Percentiles rank a stretch among this genome's conserved stretches.
Conservation (phyloP, 768 basidiomycete species). For the Rhodosporidiobolus odoratus region DNA sequence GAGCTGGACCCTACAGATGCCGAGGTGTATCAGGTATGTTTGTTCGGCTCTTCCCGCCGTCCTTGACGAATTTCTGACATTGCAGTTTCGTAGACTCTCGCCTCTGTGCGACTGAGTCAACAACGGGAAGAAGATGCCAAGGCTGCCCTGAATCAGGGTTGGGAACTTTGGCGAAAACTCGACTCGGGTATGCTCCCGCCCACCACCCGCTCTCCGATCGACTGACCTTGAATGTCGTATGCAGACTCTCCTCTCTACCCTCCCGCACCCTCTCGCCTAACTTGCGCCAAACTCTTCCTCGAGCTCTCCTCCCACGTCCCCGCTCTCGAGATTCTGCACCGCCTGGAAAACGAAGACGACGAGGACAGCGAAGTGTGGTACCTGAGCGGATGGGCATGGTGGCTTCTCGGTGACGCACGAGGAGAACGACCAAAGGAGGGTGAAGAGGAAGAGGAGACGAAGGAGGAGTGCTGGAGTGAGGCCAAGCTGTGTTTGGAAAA, state of each 20-base stretch:
- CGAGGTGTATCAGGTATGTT: slow-evolving; percentile 39
- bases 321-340: slow-evolving; percentile 40
- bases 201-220: no score
- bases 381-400: slow-evolving; percentile 40
- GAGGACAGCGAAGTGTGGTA: slow-evolving; percentile 42
- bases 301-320: slow-evolving; percentile 24
- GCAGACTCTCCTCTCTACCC: slow-evolving; percentile 32
- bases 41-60: not conserved
- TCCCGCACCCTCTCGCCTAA: slow-evolving; percentile 23
- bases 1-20: slow-evolving; percentile 40
- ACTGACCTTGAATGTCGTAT: not conserved
- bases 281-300: slow-evolving; percentile 37
- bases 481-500: slow-evolving; percentile 38
- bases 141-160: slow-evolving; percentile 21
- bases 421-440: slow-evolving; percentile 4
- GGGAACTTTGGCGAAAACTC: slow-evolving; percentile 32
- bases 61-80: not conserved
- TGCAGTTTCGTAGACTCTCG: slow-evolving; percentile 28
- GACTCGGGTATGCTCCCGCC: slow-evolving; percentile 16
- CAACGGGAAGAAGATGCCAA: slow-evolving; percentile 29
- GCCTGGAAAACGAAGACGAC: slow-evolving; percentile 43
- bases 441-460: slow-evolving; percentile 25
- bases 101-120: slow-evolving; percentile 37
- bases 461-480: slow-evolving; percentile 37
- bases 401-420: slow-evolving; percentile 27